Evolutionary conservation across 352 stramenopile species (phyloP), one percentile per base, ranked within the genome.

Genomic region (Phytophthora idaei): DNA sequence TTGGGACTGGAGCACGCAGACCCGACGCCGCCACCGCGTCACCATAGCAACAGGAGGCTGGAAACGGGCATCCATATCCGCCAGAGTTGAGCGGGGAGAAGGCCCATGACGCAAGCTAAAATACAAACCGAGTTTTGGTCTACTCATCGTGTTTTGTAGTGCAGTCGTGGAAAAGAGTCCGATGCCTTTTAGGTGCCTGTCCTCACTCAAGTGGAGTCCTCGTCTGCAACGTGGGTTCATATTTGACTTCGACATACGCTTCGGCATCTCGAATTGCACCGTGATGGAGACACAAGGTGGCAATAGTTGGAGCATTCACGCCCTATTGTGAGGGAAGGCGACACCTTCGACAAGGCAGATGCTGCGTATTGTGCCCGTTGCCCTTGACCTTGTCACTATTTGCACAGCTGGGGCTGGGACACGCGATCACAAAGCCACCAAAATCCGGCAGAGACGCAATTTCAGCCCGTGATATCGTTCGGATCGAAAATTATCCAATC

Each of bases 1-100:
- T 63, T 96, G 12, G 89, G 89, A 1, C 64, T 96, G 31, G 89
- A 96, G 61, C 87, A 96, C 61, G 74, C 79, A 1, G 83, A 94
- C 53, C 73, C 76, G 27, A 86, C 73, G 42, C 74, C 81, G 1
- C 57, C 53, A 8, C 60, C 68, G 7, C 63, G 71, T 5, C 74
- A 82, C 55, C 62, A 73, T 47, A 71, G 58, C 46, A 70, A 41
- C 53, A 73, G 87, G 51, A 84, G 87, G n/a, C 82, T 89, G 28
- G 89, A 96, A 44, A 85, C 90, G 32, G 89, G 89, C 15, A 96
- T 96, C 57, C 87, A 83, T 61, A 96, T 96, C 60, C 89, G 89
- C 45, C 75, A 92, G 62, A 89, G 77, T 60, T 91, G 53, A 67
- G 31, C 17, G 21, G 6, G 34, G 21, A 21, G 21, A 21, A 21